Evolutionary conservation across 1,139 yeast species (phyloP).

Genomic region (Geotrichum macrosporum): DNA sequence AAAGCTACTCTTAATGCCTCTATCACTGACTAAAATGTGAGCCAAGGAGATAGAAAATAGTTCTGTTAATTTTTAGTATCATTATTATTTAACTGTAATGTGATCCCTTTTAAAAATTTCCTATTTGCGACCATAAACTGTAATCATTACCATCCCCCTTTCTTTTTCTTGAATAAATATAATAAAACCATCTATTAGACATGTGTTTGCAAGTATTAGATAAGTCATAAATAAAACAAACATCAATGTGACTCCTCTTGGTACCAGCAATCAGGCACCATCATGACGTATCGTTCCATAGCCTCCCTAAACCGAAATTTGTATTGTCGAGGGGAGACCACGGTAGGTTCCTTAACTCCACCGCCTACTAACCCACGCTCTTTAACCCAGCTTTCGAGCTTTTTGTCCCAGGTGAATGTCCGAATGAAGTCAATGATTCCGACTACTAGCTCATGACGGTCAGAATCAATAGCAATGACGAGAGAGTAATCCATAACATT

Average conservation of each 20-base stretch:
- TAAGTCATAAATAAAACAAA: not conserved
- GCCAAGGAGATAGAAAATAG: no score
- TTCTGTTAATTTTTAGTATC: no score
- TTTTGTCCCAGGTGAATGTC: conserved; percentile 98
- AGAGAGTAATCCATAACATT: conserved; percentile 98
- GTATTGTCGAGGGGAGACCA: conserved; percentile 93
- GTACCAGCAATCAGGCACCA: conserved; percentile 68
- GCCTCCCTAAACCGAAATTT: conserved; percentile 93
- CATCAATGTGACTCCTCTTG: conserved; percentile 12
- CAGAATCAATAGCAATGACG: conserved; percentile 84
- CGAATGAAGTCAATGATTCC: conserved; percentile 95
- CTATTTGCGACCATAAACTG: no score
- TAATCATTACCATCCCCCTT: no score
- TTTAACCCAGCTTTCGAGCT: conserved; percentile 97
- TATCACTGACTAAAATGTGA: no score
- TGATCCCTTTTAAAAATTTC: no score
- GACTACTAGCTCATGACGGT: conserved; percentile 66
- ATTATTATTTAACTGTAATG: no score
- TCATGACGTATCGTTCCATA: conserved; percentile 89
- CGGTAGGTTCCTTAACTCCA: conserved; percentile 91
- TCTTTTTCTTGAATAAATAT: no score
- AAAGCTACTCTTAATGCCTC: no score
- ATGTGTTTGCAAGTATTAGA: no score
- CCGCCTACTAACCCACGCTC: conserved; percentile 83
- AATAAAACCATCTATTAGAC: no score